Base-by-base conservation (phyloP, 352 stramenopile genomes). In the Phytopythium helicoides region DNA sequence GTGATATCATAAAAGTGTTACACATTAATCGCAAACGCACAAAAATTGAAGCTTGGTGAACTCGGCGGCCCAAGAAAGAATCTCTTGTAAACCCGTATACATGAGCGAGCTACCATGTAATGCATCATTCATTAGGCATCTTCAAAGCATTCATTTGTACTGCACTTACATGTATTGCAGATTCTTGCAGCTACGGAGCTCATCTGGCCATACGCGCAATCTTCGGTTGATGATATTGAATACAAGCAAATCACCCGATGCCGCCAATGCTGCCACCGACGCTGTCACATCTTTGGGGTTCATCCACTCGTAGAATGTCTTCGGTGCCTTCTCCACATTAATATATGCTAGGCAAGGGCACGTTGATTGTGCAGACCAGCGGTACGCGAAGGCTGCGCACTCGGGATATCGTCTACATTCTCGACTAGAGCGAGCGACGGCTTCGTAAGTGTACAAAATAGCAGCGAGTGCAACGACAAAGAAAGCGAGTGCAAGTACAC, bases 301-400 rank as follows among this genome's bases (percentile, higher is more conserved):
- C 6, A 35, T 18, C 23, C 46, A 49, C 16, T 52, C 28, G 14
- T 48, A 25, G 36, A 50, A 60, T 14, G 26, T 40, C 6, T 22
- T 44, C 4, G 46, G 58, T 6, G 34, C 25, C n/a, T 45, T 11
- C 3, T 62, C 41, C 14, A 38, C 28, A 47, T 60, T 52, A 38
- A 75, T 62, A 33, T 52, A 66, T 10, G 55, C 50, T 1, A 75
- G 15, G 19, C 66, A 71, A 6, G 62, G 61, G 22, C 65, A 73
- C 12, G 38, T 11, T 14, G 31, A 22, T 6, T 36, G 6, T 6
- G 10, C 22, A 9, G 19, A 15, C 61, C 56, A 64, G 18, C 45
- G 51, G 21, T 68, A 41, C 0, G 51, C 39, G 40, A 53, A 42
- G 9, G 54, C 19, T 2, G 37, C 21, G 36, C 60, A 68, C 37